Percentiles rank a stretch among this genome's conserved stretches.
Evolutionary conservation across 2,329 filamentous ascomycete species (phyloP).

Genomic region (Aureobasidium uvarum): DNA sequence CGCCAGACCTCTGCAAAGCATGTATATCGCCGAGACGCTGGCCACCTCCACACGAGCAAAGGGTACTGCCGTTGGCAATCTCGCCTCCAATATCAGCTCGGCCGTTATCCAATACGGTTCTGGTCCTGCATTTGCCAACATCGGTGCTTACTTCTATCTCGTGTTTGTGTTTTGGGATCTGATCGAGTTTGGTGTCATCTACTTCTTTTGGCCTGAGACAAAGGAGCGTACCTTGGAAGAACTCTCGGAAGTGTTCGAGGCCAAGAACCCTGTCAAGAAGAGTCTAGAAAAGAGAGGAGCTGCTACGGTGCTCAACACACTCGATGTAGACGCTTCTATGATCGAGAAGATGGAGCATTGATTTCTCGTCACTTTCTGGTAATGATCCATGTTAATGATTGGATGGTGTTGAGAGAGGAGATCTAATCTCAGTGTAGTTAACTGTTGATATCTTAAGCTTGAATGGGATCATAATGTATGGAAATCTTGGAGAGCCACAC

Average conservation of each 20-base stretch:
- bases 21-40: conserved; percentile 34
- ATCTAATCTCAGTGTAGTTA: not conserved
- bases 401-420: not conserved
- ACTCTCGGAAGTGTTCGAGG: conserved; percentile 46
- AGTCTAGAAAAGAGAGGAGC: conserved; percentile 28
- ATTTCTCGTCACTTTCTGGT: not conserved
- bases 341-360: conserved; percentile 20
- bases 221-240: conserved; percentile 48
- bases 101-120: conserved; percentile 36
- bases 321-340: conserved; percentile 10
- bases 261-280: conserved; percentile 42
- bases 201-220: conserved; percentile 44
- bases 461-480: not conserved
- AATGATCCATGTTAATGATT: not conserved
- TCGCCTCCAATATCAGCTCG: conserved; percentile 39
- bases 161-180: conserved; percentile 39
- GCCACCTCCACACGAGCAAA: conserved; percentile 37
- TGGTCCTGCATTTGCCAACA: conserved; percentile 32
- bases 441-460: no score
- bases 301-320: conserved; percentile 22
- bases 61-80: conserved; percentile 46
- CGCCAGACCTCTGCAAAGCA: conserved; percentile 35
- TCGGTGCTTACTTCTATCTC: conserved; percentile 34
- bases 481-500: not conserved
- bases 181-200: conserved; percentile 38